Evolutionary conservation across 306 rosid species (phyloP), one percentile per base, ranked within the genome.

Genomic region (Lathyrus oleraceus): DNA sequence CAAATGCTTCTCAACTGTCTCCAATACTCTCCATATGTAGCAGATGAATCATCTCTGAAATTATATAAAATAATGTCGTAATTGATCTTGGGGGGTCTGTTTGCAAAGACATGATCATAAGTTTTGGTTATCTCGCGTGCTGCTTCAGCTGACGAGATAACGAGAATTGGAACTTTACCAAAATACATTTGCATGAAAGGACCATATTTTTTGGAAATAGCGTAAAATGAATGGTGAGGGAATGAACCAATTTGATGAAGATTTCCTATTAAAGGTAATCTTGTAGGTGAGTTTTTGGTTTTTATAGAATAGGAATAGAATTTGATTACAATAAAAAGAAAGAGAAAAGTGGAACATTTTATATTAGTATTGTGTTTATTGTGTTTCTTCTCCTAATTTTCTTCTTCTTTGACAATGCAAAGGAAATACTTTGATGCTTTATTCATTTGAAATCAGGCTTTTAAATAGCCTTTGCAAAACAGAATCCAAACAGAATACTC

Each of bases 11-110:
- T 84, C 43, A 66, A 9, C 9, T 87, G 84, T 73, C 85, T 77
- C 91, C 84, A 87, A 42, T 86, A 84, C 38, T 84, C 82, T 1
- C 88, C 88, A 19, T 81, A 84, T 1, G 81, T 83, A 2, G 91
- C 79, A 9, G 39, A 0, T 0, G 82, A 10, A 2, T 84, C 20
- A 45, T 87, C 91, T 61, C 77, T 79, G 81, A 14, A 65, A 10
- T 47, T 67, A 62, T 84, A 84, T 6, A 80, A 20, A 8, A 84
- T 62, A 59, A 84, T 87, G 6, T 44, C 49, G 2, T 0, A 27
- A 35, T 59, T 11, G 12, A 20, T 28, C 1, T 27, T 4, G n/a
- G 42, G 68, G 0, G 85, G 82, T 4, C 81, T 69, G 45, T 39
- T 43, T 3, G 82, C 53, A 70, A 82, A 84, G 8, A 66, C 12